Evolutionary conservation across 148 eudicot genomes (phyloP), one percentile per base, ranked within the genome.

Genomic region (Diospyros lotus): DNA sequence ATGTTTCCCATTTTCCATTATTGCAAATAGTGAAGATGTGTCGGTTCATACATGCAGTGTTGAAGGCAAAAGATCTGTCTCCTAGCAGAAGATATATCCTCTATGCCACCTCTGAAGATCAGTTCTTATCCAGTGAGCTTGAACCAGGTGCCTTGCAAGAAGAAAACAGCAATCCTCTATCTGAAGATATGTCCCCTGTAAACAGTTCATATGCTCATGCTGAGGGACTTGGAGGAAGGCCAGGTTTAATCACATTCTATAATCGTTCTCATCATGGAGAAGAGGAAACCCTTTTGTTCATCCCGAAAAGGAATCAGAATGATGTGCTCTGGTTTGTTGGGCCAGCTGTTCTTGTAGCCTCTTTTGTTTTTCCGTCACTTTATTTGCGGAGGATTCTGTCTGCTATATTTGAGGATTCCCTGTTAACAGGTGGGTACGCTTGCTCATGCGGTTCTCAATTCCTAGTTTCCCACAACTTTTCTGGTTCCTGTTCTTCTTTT

Each of bases 351-450:
- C 96, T 92, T 68, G 96, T 95, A 15, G 96, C 93, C 61, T 92
- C 96, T 9, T 90, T 90, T 77, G 80, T 95, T 73, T 89, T 95
- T 43, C 98, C 98, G 40, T 95, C 98, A 9, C 96, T 95, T 54
- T 95, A 90, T 81, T 80, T 95, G 86, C 94, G 98, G 81, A 89
- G 81, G 78, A 87, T 95, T 73, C 78, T 95, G 58, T 95, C 96
- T 62, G 85, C 89, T 56, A 87, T 95, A 76, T 95, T 95, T 82
- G 98, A 95, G 80, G 98, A 95, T 75, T 93, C 97, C 81, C 86
- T 95, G 58, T 80, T 95, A 80, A 95, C 99, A 76, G 99, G 99
- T 95, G 75, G 71, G 83, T 18, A 10, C 64, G 17, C 43, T 55
- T 72, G 42, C 50, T 70, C 42, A 14, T 78, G 58, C 66, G 17